Evolutionary conservation across 768 basidiomycete species (phyloP), one percentile per base, ranked within the genome.

Genomic region (Amanita jacksonii): DNA sequence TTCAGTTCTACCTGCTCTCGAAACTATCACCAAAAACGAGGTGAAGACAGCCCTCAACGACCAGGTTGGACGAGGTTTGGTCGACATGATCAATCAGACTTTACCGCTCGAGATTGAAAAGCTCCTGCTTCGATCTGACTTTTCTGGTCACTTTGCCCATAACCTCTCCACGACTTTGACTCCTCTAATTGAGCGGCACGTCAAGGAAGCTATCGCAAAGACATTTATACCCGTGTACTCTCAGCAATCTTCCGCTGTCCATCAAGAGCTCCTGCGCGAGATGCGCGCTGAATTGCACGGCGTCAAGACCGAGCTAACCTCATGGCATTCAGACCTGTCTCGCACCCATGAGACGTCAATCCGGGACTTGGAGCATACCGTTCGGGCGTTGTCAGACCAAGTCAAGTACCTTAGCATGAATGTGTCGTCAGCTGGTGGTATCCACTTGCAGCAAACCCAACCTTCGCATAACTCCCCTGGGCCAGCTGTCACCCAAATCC

Each of bases 21-120:
- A 89, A 59, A 79, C 66, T 43, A 86, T 90, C 57, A 90, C 86
- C 7, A 83, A 79, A 62, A 77, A 63, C 39, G 88, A 91, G 61
- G 83, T 93, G 43, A 82, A 80, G 60, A 63, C 74, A 4, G 85
- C 83, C 8, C 68, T 91, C 49, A 83, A 81, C 52, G 80, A 81
- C 46, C 85, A 89, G 54, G 74, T 93, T 47, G 77, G 81, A 27
- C 73, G 76, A 51, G 82, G 83, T 6, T 57, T 92, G 40, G 72
- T 77, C 2, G 82, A 85, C 36, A 73, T 76, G 35, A 77, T 91
- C 57, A 79, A 76, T 54, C 79, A 81, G 89, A 77, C 69, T 46
- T 68, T 92, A 19, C 88, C 89, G 0, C 60, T 66, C 28, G 88
- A 92, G 60, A 76, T 92, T 47, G 86, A 89, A 60, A 79, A 84